Evolutionary conservation across 768 basidiomycete genomes (phyloP).

Genomic region (Tylopilus sp.): DNA sequence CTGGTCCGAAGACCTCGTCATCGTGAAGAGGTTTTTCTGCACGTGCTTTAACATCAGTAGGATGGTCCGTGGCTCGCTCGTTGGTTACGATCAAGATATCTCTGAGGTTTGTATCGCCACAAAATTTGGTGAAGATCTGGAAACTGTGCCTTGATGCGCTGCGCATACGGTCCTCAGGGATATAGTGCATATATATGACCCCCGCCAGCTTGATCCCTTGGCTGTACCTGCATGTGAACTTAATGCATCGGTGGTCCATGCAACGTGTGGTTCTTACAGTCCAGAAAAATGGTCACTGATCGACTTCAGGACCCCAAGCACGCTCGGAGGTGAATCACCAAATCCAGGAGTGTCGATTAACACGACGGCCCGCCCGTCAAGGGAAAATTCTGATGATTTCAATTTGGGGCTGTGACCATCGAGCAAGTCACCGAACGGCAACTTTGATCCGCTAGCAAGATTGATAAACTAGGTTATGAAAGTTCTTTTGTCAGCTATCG

Average conservation of each 20-base stretch:
- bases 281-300: slow-evolving; percentile 35
- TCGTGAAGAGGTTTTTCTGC: neutral
- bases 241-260: neutral
- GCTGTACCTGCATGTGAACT: slow-evolving; percentile 12
- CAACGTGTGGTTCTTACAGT: slow-evolving; percentile 15
- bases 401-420: slow-evolving; percentile 44
- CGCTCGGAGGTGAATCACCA: slow-evolving; percentile 45
- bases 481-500: slow-evolving; percentile 2
- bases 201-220: slow-evolving; percentile 38
- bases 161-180: slow-evolving; percentile 41
- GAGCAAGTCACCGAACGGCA: slow-evolving; percentile 38
- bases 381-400: slow-evolving; percentile 38
- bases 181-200: slow-evolving; percentile 49
- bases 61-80: slow-evolving; percentile 37
- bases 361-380: slow-evolving; percentile 41
- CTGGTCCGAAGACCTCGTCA: slow-evolving; percentile 43
- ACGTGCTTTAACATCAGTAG: neutral
- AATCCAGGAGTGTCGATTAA: slow-evolving; percentile 62
- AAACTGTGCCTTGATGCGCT: slow-evolving; percentile 43
- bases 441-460: slow-evolving; percentile 43
- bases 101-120: slow-evolving; percentile 42
- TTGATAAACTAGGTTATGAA: slow-evolving; percentile 43
- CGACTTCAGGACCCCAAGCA: slow-evolving; percentile 42
- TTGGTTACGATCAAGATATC: slow-evolving; percentile 48
- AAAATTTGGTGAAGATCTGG: slow-evolving; percentile 46